Evolutionary conservation across 129 eudicot species (phyloP).

Genomic region (Ambrosia artemisiifolia): DNA sequence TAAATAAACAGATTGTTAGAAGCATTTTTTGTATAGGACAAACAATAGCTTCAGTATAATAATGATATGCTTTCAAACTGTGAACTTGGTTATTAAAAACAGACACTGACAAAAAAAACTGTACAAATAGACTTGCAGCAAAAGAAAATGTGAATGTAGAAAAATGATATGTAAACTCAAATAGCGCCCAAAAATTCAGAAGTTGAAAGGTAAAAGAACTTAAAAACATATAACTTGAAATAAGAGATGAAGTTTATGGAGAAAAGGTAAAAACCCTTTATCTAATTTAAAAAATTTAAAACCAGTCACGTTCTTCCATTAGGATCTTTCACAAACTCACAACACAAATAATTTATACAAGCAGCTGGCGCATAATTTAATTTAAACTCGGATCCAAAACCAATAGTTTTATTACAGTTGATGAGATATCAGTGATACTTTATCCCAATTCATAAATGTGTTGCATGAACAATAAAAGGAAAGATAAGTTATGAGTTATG

Average conservation of each 20-base stretch:
- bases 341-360: background rate
- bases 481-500: background rate
- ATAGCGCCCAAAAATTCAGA: background rate
- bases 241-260: background rate
- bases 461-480: background rate
- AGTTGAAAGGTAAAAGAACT: background rate
- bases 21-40: background rate
- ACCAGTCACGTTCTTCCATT: background rate
- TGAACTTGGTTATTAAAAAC: constrained; percentile 10
- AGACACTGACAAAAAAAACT: background rate
- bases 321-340: constrained; percentile 3
- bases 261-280: background rate
- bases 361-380: background rate
- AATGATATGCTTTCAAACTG: background rate
- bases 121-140: background rate
- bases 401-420: background rate
- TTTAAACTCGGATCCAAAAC: background rate
- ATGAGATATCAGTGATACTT: background rate
- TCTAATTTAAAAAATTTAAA: background rate
- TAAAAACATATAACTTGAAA: background rate
- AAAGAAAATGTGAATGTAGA: background rate
- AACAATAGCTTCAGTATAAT: background rate
- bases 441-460: background rate
- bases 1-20: background rate
- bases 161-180: constrained; percentile 12